phyloP scores from a whole-genome alignment of 441 rosid genomes.

The Omphalea diandra region DNA sequence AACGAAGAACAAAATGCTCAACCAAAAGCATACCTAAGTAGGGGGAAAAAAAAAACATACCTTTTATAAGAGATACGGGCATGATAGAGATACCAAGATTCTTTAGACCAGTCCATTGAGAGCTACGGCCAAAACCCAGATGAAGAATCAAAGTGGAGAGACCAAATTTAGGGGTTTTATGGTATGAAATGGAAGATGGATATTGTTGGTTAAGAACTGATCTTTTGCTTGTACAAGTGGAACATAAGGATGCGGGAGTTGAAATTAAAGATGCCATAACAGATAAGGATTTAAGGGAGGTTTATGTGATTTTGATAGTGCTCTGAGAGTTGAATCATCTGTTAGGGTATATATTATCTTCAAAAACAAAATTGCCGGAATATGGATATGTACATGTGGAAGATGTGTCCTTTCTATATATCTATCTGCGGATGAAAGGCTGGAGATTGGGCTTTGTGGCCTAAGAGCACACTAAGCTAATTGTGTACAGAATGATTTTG shows the following conservation, averaged over 20 bases:
- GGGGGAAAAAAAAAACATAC: constrained; percentile 33
- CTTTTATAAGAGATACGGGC: constrained; percentile 38
- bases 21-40: not conserved
- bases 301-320: not conserved
- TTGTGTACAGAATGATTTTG: too few relatives aligned
- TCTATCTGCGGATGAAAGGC: not conserved
- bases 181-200: constrained; percentile 30
- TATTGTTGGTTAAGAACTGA: constrained; percentile 22
- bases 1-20: not conserved
- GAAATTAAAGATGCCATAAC: constrained; percentile 55
- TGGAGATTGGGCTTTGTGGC: not conserved
- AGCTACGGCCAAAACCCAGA: constrained; percentile 41
- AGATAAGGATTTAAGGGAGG: not conserved
- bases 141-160: constrained; percentile 35
- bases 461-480: too few relatives aligned
- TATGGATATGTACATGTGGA: constrained; percentile 5
- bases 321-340: not conserved
- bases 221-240: constrained; percentile 34
- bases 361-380: not conserved
- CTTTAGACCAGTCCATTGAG: constrained; percentile 65
- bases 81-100: constrained; percentile 53
- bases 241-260: constrained; percentile 27
- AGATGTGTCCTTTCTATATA: not conserved
- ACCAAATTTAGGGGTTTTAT: constrained; percentile 29
- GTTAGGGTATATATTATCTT: constrained; percentile 5